Percentiles rank a stretch among this genome's conserved stretches.
These are phyloP conservation scores for Cornus florida DNA, from an alignment of 148 eudicot species.

Conservation along the genomic window DNA sequence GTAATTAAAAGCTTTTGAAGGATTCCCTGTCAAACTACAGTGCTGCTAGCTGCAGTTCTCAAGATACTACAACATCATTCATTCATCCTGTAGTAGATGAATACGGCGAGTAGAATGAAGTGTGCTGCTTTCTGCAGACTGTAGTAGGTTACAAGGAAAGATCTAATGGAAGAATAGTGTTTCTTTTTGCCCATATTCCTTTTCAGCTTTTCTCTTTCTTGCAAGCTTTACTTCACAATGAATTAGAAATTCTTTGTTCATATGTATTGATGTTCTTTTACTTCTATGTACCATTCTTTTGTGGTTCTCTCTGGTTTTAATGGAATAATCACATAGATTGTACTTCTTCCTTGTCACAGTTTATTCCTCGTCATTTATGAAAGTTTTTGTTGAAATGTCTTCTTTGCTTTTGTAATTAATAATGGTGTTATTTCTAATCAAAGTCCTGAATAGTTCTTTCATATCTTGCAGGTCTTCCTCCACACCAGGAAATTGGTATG, in stretches of 20 bases:
- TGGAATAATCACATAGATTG: not conserved
- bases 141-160: too few relatives aligned
- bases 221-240: not conserved
- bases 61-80: not conserved
- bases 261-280: not conserved
- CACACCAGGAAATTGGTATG: slow-evolving; percentile 95
- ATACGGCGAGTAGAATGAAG: not conserved
- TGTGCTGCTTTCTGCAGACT: too few relatives aligned
- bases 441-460: not conserved
- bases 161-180: too few relatives aligned
- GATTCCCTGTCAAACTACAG: not conserved
- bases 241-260: not conserved
- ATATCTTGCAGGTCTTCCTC: slow-evolving; percentile 64
- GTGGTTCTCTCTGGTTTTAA: not conserved
- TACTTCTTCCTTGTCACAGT: not conserved
- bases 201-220: too few relatives aligned
- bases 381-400: not conserved
- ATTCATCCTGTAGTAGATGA: not conserved
- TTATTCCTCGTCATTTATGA: not conserved
- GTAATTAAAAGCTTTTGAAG: too few relatives aligned
- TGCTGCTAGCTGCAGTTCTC: not conserved
- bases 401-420: not conserved
- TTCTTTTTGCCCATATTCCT: not conserved
- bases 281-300: not conserved
- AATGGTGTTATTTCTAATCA: not conserved